A percentile compares a stretch with the other conserved stretches of the same genome.
phyloP scores from a whole-genome alignment of 805 yeast species.

The Ogataea henricii region DNA sequence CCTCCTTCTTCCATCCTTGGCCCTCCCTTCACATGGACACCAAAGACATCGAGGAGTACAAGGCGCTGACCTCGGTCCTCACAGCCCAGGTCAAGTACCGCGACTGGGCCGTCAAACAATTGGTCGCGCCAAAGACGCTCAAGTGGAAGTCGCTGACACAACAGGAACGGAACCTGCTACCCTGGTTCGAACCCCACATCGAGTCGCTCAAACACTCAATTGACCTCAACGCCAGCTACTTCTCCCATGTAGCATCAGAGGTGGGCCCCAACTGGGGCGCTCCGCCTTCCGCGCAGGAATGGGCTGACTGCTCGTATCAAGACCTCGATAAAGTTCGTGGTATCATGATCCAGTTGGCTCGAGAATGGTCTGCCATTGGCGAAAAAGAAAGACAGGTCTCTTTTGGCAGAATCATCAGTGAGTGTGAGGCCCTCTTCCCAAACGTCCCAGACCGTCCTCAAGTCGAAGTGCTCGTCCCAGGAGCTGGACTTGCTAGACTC shows the following conservation, averaged over 20 bases:
- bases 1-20: too few species aligned
- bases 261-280: slow-evolving; percentile 57
- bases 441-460: slow-evolving; percentile 38
- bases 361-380: slow-evolving; percentile 68
- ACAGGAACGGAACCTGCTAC: slow-evolving; percentile 45
- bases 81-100: slow-evolving; percentile 37
- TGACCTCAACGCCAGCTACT: slow-evolving; percentile 45
- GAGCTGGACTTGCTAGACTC: slow-evolving; percentile 64
- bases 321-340: slow-evolving; percentile 62
- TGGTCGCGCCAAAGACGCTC: slow-evolving; percentile 35
- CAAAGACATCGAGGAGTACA: slow-evolving; percentile 31
- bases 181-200: slow-evolving; percentile 52
- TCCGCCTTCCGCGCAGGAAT: slow-evolving; percentile 35
- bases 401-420: slow-evolving; percentile 41
- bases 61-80: slow-evolving; percentile 34
- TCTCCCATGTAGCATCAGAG: slow-evolving; percentile 41
- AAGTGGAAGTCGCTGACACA: slow-evolving; percentile 40
- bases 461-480: slow-evolving; percentile 56
- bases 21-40: too few species aligned
- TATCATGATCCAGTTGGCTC: slow-evolving; percentile 53
- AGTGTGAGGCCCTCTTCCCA: slow-evolving; percentile 41
- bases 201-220: slow-evolving; percentile 44
- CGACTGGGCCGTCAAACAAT: slow-evolving; percentile 35
- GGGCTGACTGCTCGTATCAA: slow-evolving; percentile 42
- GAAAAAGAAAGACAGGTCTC: slow-evolving; percentile 43